These are phyloP conservation scores for Huntiella bhutanensis DNA, from an alignment of 2,329 filamentous ascomycete species.

Conservation along the genomic window DNA sequence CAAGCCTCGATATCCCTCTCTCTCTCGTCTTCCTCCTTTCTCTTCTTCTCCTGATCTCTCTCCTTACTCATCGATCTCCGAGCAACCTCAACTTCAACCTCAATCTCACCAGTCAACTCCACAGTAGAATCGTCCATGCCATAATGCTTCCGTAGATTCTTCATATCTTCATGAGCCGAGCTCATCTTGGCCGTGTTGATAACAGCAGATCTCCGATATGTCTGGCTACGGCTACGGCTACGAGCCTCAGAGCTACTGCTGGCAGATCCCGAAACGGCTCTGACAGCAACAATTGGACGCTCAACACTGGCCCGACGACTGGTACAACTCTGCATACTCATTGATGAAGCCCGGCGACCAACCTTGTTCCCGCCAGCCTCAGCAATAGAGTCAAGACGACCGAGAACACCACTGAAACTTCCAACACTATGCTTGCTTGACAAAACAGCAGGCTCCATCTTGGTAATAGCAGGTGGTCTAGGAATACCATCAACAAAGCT, in stretches of 20 bases:
- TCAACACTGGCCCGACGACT: background rate
- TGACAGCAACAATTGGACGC: background rate
- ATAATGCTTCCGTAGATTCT: conserved; percentile 31
- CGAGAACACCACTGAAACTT: conserved; percentile 1
- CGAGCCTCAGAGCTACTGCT: background rate
- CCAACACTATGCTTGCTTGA: conserved; percentile 6
- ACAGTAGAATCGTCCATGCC: conserved; percentile 40
- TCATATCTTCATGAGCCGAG: conserved; percentile 36
- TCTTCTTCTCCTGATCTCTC: background rate
- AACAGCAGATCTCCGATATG: conserved; percentile 22
- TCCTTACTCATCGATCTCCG: background rate
- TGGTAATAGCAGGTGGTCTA: conserved; percentile 7
- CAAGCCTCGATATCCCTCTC: conserved; percentile 7
- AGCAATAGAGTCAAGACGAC: conserved; percentile 6
- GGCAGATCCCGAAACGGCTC: background rate
- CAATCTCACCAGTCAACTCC: conserved; percentile 29
- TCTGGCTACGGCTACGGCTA: conserved; percentile 3
- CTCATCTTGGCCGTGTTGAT: conserved; percentile 35
- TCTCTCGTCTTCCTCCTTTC: background rate
- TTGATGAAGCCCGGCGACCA: conserved; percentile 7
- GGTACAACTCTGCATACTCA: conserved; percentile 1
- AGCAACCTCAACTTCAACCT: background rate
- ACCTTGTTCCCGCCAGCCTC: conserved; percentile 5
- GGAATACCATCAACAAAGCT: conserved; percentile 9
- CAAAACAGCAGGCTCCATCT: background rate